Percentiles rank a stretch among this genome's conserved stretches.
phyloP scores from a whole-genome alignment of 495 filamentous ascomycete genomes.

The Talaromyces ruber region DNA sequence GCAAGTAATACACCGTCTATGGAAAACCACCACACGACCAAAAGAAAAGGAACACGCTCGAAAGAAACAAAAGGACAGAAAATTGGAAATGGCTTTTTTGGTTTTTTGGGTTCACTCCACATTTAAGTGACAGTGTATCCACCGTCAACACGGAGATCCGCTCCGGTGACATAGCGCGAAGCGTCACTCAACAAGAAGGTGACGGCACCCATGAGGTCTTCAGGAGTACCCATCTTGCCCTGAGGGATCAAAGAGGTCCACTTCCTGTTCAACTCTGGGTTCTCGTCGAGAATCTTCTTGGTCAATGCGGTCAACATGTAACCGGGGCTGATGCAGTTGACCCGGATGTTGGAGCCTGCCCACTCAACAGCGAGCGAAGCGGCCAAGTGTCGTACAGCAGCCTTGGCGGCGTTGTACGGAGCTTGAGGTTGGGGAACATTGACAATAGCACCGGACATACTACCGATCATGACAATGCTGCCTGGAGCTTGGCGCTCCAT shows the following conservation, averaged over 20 bases:
- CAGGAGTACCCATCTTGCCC: conserved; percentile 86
- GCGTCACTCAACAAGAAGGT: conserved; percentile 86
- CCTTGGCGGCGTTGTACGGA: conserved; percentile 86
- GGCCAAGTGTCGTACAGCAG: conserved; percentile 76
- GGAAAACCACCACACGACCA: neutral
- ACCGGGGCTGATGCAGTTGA: conserved; percentile 86
- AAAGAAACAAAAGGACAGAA: conserved; percentile 2
- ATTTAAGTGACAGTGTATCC: conserved; percentile 81
- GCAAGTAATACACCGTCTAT: conserved; percentile 5
- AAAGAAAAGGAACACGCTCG: neutral
- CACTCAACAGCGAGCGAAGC: conserved; percentile 81
- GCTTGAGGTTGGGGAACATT: conserved; percentile 93
- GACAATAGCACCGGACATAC: conserved; percentile 88
- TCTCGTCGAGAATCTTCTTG: conserved; percentile 88
- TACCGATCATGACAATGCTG: conserved; percentile 89
- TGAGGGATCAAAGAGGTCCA: conserved; percentile 89
- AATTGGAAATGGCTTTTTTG: neutral
- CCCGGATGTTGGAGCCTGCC: conserved; percentile 74
- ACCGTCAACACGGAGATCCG: conserved; percentile 84
- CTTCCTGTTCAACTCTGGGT: conserved; percentile 73
- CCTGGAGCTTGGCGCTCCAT: conserved; percentile 72
- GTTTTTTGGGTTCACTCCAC: neutral
- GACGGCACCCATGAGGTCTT: conserved; percentile 89
- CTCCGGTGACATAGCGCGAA: conserved; percentile 76
- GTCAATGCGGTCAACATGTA: conserved; percentile 97